These are phyloP conservation scores for Globisporangium nagaii DNA, from an alignment of 352 stramenopile genomes.

Conservation along the genomic window DNA sequence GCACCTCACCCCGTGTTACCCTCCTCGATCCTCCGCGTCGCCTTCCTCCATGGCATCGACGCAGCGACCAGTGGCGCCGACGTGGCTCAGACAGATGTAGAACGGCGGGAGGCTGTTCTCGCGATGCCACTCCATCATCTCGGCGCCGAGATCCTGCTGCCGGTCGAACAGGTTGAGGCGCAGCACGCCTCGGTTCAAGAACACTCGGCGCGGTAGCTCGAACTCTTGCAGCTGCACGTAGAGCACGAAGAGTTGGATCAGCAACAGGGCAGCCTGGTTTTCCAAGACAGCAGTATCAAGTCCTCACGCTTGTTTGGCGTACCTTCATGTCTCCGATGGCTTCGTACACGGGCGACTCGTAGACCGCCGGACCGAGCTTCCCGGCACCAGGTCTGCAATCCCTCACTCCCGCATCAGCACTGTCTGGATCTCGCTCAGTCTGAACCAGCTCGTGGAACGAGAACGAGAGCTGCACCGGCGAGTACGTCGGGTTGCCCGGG, in stretches of 20 bases:
- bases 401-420: background rate
- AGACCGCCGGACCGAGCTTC: constrained; percentile 21
- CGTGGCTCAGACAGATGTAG: constrained; percentile 75
- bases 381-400: no score
- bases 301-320: no score
- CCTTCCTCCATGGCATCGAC: background rate
- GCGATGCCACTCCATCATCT: constrained; percentile 38
- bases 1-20: background rate
- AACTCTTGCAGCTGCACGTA: constrained; percentile 41
- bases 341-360: constrained; percentile 45
- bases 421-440: no score
- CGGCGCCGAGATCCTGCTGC: constrained; percentile 40
- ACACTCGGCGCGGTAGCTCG: constrained; percentile 30
- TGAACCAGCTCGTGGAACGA: constrained; percentile 44
- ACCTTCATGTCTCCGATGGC: constrained; percentile 49
- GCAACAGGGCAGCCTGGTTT: no score
- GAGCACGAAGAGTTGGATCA: no score
- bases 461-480: constrained; percentile 45
- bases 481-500: constrained; percentile 62
- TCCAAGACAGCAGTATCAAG: no score
- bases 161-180: constrained; percentile 49
- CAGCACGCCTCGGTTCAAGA: constrained; percentile 42
- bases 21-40: no score
- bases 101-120: constrained; percentile 44
- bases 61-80: constrained; percentile 21